Evolutionary conservation across 1,284 basidiomycete genomes (phyloP).

Genomic region (Pseudozyma sp.): DNA sequence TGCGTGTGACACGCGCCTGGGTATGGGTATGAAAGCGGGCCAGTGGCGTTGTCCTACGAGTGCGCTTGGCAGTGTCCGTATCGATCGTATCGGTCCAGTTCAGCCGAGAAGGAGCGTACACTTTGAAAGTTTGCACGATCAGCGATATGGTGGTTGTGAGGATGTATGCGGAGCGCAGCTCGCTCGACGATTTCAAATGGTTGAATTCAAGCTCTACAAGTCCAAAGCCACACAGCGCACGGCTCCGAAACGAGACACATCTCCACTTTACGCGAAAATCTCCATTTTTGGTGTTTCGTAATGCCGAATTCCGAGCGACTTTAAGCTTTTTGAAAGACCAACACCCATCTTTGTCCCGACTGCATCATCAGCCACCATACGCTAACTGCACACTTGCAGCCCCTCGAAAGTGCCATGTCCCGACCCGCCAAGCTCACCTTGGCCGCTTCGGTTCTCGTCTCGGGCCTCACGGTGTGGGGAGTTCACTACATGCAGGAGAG

Average conservation of each 20-base stretch:
- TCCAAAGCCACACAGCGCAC: background rate
- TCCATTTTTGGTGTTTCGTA: background rate
- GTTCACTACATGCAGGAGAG: conserved; percentile 89
- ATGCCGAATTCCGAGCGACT: background rate
- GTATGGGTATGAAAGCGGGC: background rate
- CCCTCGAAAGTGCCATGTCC: conserved; percentile 76
- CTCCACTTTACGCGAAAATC: conserved; percentile 39
- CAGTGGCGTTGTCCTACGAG: too few species aligned
- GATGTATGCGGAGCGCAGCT: conserved; percentile 26
- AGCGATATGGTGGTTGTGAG: conserved; percentile 15
- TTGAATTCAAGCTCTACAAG: background rate
- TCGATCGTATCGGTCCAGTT: background rate
- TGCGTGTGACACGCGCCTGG: background rate
- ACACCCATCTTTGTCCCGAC: too few species aligned
- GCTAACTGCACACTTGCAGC: background rate
- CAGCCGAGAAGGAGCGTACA: too few species aligned
- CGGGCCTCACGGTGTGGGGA: conserved; percentile 83
- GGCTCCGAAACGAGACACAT: conserved; percentile 9
- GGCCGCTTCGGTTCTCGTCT: conserved; percentile 76
- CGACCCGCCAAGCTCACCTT: conserved; percentile 82
- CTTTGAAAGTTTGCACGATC: background rate
- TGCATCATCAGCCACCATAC: background rate
- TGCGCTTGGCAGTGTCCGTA: background rate
- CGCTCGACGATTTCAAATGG: conserved; percentile 16
- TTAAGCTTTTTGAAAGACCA: background rate